Evolutionary conservation across 1,139 yeast genomes (phyloP).

Genomic region (Yamadazyma siamensis): DNA sequence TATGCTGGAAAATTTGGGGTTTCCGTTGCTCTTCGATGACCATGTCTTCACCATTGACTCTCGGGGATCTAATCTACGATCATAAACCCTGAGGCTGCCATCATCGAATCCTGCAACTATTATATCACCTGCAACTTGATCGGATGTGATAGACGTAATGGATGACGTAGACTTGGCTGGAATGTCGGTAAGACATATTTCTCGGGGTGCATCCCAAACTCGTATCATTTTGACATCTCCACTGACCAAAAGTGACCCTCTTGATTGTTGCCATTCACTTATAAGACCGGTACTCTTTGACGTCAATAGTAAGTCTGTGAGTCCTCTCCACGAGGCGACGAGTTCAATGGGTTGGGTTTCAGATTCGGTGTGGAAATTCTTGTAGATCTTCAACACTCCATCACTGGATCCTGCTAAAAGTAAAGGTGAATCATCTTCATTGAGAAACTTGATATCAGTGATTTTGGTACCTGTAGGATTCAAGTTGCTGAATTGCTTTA

Average conservation of each 20-base stretch:
- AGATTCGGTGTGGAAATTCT: conserved; percentile 58
- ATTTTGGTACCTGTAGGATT: conserved; percentile 87
- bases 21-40: conserved; percentile 22
- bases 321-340: conserved; percentile 90
- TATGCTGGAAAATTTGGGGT: conserved; percentile 1
- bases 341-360: conserved; percentile 45
- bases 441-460: conserved; percentile 80
- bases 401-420: conserved; percentile 88
- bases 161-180: conserved; percentile 92
- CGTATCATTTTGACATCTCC: conserved; percentile 93
- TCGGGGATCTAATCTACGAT: conserved; percentile 78
- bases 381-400: conserved; percentile 85
- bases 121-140: conserved; percentile 92
- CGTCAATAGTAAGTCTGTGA: conserved; percentile 78
- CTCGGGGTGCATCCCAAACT: conserved; percentile 97
- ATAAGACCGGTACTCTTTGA: conserved; percentile 81
- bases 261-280: conserved; percentile 95
- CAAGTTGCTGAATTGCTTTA: conserved; percentile 74
- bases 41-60: conserved; percentile 86
- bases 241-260: conserved; percentile 87
- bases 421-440: conserved; percentile 89
- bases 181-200: conserved; percentile 77
- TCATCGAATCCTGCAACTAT: conserved; percentile 93
- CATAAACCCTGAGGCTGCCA: conserved; percentile 88
- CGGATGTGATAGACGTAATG: conserved; percentile 85